A percentile compares a stretch with the other conserved stretches of the same genome.
Evolutionary conservation across 225 moss, liverwort and hornwort species (phyloP).

Genomic region (Rhytidiadelphus loreus): DNA sequence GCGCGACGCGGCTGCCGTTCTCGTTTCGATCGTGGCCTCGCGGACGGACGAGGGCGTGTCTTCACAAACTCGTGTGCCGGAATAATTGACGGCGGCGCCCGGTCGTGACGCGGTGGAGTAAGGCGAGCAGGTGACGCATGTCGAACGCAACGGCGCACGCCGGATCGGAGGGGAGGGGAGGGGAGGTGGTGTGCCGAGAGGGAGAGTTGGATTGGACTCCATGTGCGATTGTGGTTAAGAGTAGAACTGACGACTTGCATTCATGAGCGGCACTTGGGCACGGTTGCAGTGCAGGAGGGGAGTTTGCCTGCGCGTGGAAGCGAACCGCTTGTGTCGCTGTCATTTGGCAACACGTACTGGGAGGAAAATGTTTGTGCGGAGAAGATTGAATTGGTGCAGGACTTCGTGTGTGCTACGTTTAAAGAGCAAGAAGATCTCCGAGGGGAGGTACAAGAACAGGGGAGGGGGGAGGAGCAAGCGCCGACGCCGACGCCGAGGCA

Average conservation of each 20-base stretch:
- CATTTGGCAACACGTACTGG: neutral
- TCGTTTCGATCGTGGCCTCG: neutral
- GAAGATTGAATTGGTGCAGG: neutral
- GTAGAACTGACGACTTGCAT: constrained; percentile 21
- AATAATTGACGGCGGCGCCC: neutral
- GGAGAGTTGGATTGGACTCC: neutral
- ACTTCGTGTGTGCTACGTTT: neutral
- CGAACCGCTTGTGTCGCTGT: neutral
- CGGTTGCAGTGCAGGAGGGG: neutral
- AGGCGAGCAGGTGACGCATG: constrained; percentile 1
- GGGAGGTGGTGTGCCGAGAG: neutral
- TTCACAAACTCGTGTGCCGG: neutral
- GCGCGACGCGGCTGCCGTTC: neutral
- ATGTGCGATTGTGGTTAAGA: neutral
- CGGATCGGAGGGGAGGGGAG: neutral
- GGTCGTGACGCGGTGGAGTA: constrained; percentile 5
- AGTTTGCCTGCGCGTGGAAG: neutral
- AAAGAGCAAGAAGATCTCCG: neutral
- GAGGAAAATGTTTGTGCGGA: constrained; percentile 17
- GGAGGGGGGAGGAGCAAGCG: constrained; percentile 3
- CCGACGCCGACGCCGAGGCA: neutral
- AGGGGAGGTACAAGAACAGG: constrained; percentile 1
- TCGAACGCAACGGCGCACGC: constrained; percentile 1
- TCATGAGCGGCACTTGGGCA: neutral
- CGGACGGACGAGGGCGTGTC: neutral